A percentile compares a stretch with the other conserved stretches of the same genome.
Conservation (phyloP, 2,329 filamentous ascomycete species). For the Dothideomycetes sp. region DNA sequence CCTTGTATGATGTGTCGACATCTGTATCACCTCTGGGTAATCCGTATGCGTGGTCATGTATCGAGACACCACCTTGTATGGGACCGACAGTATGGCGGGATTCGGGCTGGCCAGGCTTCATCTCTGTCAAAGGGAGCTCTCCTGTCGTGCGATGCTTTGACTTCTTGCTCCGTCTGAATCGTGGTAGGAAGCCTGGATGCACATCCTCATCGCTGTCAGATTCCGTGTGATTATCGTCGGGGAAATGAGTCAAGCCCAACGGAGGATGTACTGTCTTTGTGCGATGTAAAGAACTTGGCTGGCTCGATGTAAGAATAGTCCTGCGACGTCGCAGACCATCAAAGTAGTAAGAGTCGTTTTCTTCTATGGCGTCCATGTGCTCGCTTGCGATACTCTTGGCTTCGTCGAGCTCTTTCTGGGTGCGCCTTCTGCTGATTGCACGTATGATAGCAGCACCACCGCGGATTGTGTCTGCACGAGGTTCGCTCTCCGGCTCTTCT, state of each 20-base stretch:
- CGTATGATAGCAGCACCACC: slow-evolving; percentile 82
- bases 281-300: slow-evolving; percentile 34
- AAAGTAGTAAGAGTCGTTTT: slow-evolving; percentile 80
- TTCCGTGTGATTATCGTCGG: slow-evolving; percentile 50
- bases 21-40: slow-evolving; percentile 40
- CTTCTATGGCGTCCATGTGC: slow-evolving; percentile 66
- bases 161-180: slow-evolving; percentile 15
- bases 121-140: slow-evolving; percentile 17
- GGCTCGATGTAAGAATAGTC: slow-evolving; percentile 43
- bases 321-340: slow-evolving; percentile 75
- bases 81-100: no score
- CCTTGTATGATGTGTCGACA: slow-evolving; percentile 40
- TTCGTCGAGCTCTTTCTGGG: slow-evolving; percentile 73
- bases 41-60: slow-evolving; percentile 46
- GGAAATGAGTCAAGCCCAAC: slow-evolving; percentile 79
- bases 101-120: slow-evolving; percentile 17
- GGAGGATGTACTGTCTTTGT: slow-evolving; percentile 58
- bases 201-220: slow-evolving; percentile 28
- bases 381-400: slow-evolving; percentile 71
- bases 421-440: slow-evolving; percentile 64
- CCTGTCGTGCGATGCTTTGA: slow-evolving; percentile 26
- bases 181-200: slow-evolving; percentile 38
- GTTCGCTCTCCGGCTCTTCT: slow-evolving; percentile 91
- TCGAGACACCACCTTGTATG: no score
- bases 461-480: slow-evolving; percentile 91